Evolutionary conservation across 352 stramenopile genomes (phyloP).

Genomic region (Phytophthora colocasiae): DNA sequence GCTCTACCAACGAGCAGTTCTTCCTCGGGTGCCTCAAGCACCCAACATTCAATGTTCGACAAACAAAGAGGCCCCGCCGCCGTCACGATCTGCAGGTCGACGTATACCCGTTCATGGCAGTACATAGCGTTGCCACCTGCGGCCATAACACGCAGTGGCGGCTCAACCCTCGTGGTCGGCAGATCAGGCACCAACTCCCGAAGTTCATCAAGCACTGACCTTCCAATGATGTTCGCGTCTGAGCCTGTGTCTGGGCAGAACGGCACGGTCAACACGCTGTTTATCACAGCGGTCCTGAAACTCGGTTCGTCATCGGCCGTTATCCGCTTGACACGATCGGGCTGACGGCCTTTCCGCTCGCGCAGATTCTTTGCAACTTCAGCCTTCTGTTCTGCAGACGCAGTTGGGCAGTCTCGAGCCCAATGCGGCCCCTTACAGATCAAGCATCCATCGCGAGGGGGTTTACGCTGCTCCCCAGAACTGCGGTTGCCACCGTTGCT

Average conservation of each 20-base stretch:
- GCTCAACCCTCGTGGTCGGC: neutral
- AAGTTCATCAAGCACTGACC: neutral
- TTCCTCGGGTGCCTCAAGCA: conserved; percentile 12
- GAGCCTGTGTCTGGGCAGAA: conserved; percentile 12
- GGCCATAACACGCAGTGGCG: neutral
- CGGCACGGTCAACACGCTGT: conserved; percentile 1
- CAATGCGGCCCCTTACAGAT: conserved; percentile 14
- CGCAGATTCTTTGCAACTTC: neutral
- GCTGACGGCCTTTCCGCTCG: neutral
- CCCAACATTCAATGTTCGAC: conserved; percentile 14
- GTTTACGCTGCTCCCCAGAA: neutral
- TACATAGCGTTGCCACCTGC: conserved; percentile 7
- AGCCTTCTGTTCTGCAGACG: conserved; percentile 12
- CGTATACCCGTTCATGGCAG: conserved; percentile 7
- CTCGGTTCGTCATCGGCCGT: conserved; percentile 1
- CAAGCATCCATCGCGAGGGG: conserved; percentile 1
- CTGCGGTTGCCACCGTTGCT: neutral
- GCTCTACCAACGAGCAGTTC: neutral
- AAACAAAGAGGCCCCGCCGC: conserved; percentile 4
- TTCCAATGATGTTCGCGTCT: conserved; percentile 14
- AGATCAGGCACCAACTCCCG: neutral
- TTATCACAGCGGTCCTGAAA: conserved; percentile 2
- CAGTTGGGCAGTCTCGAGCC: conserved; percentile 10
- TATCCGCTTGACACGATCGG: conserved; percentile 1
- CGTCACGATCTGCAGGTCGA: conserved; percentile 17